Evolutionary conservation across 2,329 filamentous ascomycete species (phyloP), one percentile per base, ranked within the genome.

Genomic region (Aaosphaeria arxii): DNA sequence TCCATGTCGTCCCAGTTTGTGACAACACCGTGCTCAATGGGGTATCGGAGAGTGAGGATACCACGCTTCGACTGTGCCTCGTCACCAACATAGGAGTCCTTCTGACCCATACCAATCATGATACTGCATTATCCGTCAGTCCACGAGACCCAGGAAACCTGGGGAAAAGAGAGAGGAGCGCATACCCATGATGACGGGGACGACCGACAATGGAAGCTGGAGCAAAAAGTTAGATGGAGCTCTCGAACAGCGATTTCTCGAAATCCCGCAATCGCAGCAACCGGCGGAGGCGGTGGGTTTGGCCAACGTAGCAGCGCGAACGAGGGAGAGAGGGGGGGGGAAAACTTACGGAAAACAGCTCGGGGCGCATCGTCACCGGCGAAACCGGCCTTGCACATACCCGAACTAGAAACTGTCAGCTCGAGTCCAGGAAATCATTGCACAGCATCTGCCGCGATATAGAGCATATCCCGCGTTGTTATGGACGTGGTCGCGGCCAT

Each of bases 1-100:
- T 97, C 94, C 94, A 97, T 97, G 79, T 97, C 94, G 77, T 99
- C 94, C 94, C 94, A 99, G 89, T 97, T 97, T 82, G 94, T 99
- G 75, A 99, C 94, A 71, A 99, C 94, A 94, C 94, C 94, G 87
- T 99, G 94, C 86, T 99, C 94, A 76, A 99, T 99, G 74, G 94
- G 94, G 82, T 99, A 99, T 83, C 94, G 88, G 75, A 99, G 86
- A 59, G 92, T 97, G 69, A 99, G 86, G 81, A 99, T 97, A 96
- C 94, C 94, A 94, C 94, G 92, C 91, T 99, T 99, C 76, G 94
- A 99, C 84, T 99, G 94, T 81, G 94, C 94, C 85, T 99, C 94
- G 81, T 99, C 94, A 85, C 94, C 94, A 70, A 99, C 94, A 75
- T 99, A 99, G 58, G 94, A 97, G 85, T 99, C 94, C 84, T 99